Conservation (phyloP, 148 eudicot genomes). For the Camellia lanceoleosa region DNA sequence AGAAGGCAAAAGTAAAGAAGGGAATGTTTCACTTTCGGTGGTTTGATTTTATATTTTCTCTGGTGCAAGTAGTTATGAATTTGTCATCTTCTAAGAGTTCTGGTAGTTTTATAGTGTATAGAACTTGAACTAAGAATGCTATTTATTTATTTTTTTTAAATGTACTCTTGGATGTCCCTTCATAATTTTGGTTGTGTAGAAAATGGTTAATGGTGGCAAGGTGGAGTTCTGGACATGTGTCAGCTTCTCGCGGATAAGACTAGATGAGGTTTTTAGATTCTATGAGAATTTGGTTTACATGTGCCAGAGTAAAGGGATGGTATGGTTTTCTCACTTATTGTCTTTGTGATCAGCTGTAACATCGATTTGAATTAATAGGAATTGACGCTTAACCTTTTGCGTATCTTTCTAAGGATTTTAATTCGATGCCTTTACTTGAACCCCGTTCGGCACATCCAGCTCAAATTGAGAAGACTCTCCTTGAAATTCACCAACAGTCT, state of each 20-base stretch:
- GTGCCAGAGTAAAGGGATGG: conserved; percentile 82
- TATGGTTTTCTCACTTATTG: conserved; percentile 18
- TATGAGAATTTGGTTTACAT: conserved; percentile 44
- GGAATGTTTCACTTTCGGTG: too few relatives aligned
- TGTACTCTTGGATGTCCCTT: too few relatives aligned
- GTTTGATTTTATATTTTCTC: too few relatives aligned
- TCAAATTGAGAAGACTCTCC: conserved; percentile 50
- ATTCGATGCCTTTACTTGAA: conserved; percentile 36
- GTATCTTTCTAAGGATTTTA: conserved; percentile 32
- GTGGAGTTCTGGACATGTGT: conserved; percentile 63
- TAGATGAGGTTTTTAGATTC: conserved; percentile 24
- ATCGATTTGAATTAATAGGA: neutral
- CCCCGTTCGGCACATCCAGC: conserved; percentile 17
- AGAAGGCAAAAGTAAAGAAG: too few relatives aligned
- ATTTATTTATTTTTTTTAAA: too few relatives aligned
- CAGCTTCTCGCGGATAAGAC: conserved; percentile 40
- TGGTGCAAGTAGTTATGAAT: neutral
- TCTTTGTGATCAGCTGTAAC: neutral
- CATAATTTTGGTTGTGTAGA: conserved; percentile 30
- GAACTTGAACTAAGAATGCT: too few relatives aligned
- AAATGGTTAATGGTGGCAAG: conserved; percentile 66
- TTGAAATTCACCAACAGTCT: conserved; percentile 28
- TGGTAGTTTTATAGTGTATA: too few relatives aligned
- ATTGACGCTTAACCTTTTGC: neutral
- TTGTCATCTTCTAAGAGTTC: neutral